Base-by-base conservation (phyloP, 768 basidiomycete species). In the Artomyces pyxidatus region DNA sequence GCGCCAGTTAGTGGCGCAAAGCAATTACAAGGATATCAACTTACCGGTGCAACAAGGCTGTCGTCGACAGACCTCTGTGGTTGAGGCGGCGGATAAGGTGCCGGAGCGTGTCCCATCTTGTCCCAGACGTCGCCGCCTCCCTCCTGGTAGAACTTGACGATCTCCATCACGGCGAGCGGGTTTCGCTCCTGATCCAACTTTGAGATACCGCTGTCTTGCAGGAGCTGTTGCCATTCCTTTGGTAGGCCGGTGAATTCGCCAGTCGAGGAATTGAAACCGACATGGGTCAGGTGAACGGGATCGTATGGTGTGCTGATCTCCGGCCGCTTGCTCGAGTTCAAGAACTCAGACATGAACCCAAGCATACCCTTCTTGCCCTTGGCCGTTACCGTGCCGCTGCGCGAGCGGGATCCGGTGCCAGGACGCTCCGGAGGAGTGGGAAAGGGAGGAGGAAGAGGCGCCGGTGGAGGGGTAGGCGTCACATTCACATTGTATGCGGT, bases 261-360 rank as follows among this genome's bases (percentile, higher is more conserved):
- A 0, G 95, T 98, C 49, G 91, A 95, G 6, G 90, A 89, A 67
- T 99, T 97, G 81, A 97, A 98, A 51, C 95, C 95, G 63, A 99
- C 96, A 64, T 99, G 96, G 3, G 96, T 98, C 61, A 99, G 85
- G 71, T 98, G 95, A 32, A 98, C 95, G 27, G 96, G 96, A 68
- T 99, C 96, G 65, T 95, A 98, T 0, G 96, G 96, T 0, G 93
- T 94, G 64, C 89, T 92, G 73, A 99, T 98, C 68, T 95, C 92
- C 12, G 79, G 81, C 11, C 85, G 79, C 67, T 88, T 90, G 32
- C 77, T 76, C 48, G 78, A 73, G 62, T 77, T 83, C 66, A 90
- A 82, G 58, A 91, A 82, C 62, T 88, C 82, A 35, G 85, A 76
- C 60, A 89, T 75, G 64, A 75, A 74, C 26, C 68, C 70, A 21